phyloP scores from a whole-genome alignment of 768 basidiomycete genomes.

The Candolleomyces aberdarensis region DNA sequence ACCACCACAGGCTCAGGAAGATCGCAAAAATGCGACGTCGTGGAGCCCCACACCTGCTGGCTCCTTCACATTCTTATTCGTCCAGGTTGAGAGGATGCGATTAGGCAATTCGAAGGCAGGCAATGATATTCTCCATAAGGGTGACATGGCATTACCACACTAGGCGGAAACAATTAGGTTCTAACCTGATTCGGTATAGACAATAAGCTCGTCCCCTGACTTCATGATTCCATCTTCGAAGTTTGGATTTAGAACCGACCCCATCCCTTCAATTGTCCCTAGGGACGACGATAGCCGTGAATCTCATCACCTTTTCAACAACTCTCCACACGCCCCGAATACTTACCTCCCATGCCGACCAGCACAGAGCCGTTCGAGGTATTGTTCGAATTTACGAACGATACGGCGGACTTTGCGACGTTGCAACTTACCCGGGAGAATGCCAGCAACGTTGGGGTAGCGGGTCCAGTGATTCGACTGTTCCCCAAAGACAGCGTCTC shows the following conservation, averaged over 20 bases:
- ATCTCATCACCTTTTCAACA: neutral
- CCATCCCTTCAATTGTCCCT: neutral
- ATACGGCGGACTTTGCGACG: slow-evolving; percentile 36
- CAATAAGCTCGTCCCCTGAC: slow-evolving; percentile 26
- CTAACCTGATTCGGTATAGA: slow-evolving; percentile 23
- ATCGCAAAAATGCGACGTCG: neutral
- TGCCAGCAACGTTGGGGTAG: slow-evolving; percentile 7
- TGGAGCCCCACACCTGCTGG: neutral
- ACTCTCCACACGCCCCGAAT: neutral
- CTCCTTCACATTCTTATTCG: no score
- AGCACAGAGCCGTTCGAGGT: slow-evolving; percentile 54
- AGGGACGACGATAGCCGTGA: neutral
- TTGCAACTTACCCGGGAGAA: slow-evolving; percentile 36
- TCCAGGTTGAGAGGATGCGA: neutral
- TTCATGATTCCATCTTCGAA: slow-evolving; percentile 13
- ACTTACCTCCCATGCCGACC: slow-evolving; percentile 6
- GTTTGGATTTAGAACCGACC: neutral
- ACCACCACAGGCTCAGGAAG: neutral
- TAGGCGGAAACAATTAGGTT: slow-evolving; percentile 8
- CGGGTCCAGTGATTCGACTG: slow-evolving; percentile 35
- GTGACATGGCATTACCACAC: slow-evolving; percentile 5
- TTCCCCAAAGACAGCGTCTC: slow-evolving; percentile 40
- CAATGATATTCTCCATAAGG: slow-evolving; percentile 9
- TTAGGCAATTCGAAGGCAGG: neutral
- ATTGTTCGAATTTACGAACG: slow-evolving; percentile 48